Conservation (phyloP, 495 filamentous ascomycete genomes). For the Daldinia decipiens region DNA sequence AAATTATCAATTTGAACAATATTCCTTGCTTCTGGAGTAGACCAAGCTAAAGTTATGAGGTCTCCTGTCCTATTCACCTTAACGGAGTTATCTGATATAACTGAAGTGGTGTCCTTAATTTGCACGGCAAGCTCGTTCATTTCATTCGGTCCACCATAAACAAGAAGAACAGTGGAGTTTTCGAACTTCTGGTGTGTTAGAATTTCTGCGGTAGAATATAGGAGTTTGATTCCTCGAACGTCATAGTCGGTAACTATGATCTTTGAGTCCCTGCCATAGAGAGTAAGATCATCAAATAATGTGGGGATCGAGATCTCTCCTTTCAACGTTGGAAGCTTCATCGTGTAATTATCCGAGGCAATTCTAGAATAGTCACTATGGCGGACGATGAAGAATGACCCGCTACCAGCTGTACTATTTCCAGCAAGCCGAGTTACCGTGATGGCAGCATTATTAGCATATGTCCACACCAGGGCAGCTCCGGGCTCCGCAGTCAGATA, state of each 20-base stretch:
- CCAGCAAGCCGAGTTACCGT: slow-evolving; percentile 68
- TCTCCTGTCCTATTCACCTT: slow-evolving; percentile 50
- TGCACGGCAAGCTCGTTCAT: slow-evolving; percentile 72
- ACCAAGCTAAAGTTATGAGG: slow-evolving; percentile 48
- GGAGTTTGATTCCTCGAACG: slow-evolving; percentile 67
- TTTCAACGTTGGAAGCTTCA: slow-evolving; percentile 68
- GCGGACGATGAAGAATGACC: slow-evolving; percentile 71
- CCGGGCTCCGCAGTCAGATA: slow-evolving; percentile 68
- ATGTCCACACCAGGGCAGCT: slow-evolving; percentile 45
- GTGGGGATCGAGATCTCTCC: slow-evolving; percentile 72
- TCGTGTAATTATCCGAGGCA: slow-evolving; percentile 67
- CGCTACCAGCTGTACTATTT: slow-evolving; percentile 52
- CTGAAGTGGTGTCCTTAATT: slow-evolving; percentile 58
- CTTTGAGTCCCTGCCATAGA: slow-evolving; percentile 79
- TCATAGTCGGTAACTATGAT: slow-evolving; percentile 77
- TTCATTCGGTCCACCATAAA: slow-evolving; percentile 75
- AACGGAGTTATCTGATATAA: slow-evolving; percentile 53
- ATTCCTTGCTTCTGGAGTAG: slow-evolving; percentile 27
- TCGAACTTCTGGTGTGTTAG: slow-evolving; percentile 65
- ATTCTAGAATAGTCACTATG: slow-evolving; percentile 69
- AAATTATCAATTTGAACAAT: slow-evolving; percentile 64
- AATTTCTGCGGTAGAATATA: slow-evolving; percentile 81
- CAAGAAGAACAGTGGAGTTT: slow-evolving; percentile 64
- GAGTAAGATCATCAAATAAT: slow-evolving; percentile 67
- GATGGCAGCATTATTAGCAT: slow-evolving; percentile 62